phyloP scores from a whole-genome alignment of 2,329 filamentous ascomycete genomes.

The Botrytis medusae region DNA sequence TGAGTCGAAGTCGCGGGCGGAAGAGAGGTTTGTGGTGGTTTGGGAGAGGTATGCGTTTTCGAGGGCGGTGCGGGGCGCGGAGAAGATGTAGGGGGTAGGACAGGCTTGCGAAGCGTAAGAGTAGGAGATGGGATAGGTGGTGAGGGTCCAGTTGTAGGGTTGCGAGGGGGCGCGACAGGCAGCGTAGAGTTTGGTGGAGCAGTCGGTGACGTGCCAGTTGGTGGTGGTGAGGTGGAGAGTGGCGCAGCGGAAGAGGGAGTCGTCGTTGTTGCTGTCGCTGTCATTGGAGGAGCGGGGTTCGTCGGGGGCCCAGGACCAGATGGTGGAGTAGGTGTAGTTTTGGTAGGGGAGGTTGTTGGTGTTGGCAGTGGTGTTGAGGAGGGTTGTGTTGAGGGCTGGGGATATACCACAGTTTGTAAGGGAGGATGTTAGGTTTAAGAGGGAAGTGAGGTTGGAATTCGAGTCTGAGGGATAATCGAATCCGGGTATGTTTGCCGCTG shows the following conservation, averaged over 20 bases:
- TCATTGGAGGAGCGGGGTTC: constrained; percentile 48
- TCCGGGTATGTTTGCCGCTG: constrained; percentile 37
- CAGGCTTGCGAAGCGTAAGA: constrained; percentile 49
- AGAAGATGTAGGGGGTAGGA: constrained; percentile 50
- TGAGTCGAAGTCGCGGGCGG: constrained; percentile 27
- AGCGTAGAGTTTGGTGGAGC: constrained; percentile 49
- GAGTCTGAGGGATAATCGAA: constrained; percentile 36
- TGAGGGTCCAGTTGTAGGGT: constrained; percentile 61
- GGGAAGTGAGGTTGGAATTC: constrained; percentile 35
- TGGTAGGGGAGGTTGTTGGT: constrained; percentile 49
- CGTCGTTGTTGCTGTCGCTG: constrained; percentile 27
- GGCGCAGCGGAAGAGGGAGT: constrained; percentile 53
- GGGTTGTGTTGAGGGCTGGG: constrained; percentile 56
- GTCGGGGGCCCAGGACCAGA: constrained; percentile 60
- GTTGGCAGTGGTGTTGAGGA: constrained; percentile 53
- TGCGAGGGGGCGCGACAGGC: constrained; percentile 55
- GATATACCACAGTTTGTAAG: constrained; percentile 60
- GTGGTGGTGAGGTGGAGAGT: constrained; percentile 46
- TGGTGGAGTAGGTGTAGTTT: constrained; percentile 47
- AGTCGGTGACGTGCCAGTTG: constrained; percentile 59
- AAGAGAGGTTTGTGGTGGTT: constrained; percentile 24
- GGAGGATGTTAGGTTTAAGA: constrained; percentile 42
- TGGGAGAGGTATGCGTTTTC: constrained; percentile 59
- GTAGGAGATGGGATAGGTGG: constrained; percentile 45
- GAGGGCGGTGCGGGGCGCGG: constrained; percentile 59